phyloP scores from a whole-genome alignment of 768 basidiomycete species.

The Amanita muscaria region DNA sequence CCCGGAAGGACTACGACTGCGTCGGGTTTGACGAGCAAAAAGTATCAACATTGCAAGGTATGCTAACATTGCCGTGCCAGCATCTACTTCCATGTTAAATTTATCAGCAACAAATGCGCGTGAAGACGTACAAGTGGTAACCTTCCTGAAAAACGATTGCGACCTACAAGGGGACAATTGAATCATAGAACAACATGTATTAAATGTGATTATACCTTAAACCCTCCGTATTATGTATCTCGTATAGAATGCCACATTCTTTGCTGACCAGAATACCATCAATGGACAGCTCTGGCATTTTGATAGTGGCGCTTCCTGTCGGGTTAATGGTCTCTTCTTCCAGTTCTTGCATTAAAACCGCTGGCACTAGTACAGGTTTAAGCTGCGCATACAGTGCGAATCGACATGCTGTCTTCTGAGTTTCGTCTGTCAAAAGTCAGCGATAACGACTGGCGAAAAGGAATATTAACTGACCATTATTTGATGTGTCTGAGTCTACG shows the following conservation, averaged over 20 bases:
- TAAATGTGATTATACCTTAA: constrained; percentile 39
- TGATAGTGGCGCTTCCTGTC: constrained; percentile 57
- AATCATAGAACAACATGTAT: neutral
- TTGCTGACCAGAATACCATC: constrained; percentile 66
- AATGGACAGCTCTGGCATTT: constrained; percentile 46
- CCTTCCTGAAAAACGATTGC: constrained; percentile 63
- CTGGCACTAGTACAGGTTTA: constrained; percentile 42
- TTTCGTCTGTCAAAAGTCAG: constrained; percentile 30
- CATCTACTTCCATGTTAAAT: constrained; percentile 40
- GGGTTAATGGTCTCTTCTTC: constrained; percentile 70
- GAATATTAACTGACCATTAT: constrained; percentile 18
- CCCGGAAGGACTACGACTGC: constrained; percentile 69
- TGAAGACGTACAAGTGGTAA: constrained; percentile 46
- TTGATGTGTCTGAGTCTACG: constrained; percentile 41
- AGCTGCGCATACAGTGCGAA: constrained; percentile 64
- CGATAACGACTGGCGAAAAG: neutral
- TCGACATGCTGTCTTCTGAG: constrained; percentile 45
- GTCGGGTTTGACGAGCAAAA: constrained; percentile 65
- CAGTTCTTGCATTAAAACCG: constrained; percentile 52
- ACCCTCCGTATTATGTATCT: constrained; percentile 57
- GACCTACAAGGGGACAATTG: constrained; percentile 27
- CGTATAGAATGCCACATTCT: constrained; percentile 71
- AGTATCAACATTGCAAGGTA: constrained; percentile 62
- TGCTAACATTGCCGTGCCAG: constrained; percentile 54
- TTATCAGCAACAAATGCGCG: neutral